Base-by-base conservation (phyloP, 805 yeast species). In the Metschnikowia lachancei region DNA sequence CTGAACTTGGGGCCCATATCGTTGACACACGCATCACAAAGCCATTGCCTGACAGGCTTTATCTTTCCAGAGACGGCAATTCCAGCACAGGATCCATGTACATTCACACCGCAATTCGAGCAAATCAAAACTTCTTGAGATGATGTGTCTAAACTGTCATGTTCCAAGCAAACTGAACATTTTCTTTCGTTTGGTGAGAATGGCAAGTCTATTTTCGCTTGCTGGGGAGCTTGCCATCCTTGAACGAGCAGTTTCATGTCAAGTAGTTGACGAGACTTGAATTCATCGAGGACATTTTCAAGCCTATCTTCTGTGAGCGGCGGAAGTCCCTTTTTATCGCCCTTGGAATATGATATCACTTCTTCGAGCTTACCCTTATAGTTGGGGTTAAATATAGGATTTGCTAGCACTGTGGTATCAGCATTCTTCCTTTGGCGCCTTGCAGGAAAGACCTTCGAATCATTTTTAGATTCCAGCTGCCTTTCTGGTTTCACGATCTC, bases 11-110 rank as follows among this genome's bases (percentile, higher is more conserved):
- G 92, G 50, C 79, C 77, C 42, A 80, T 61, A 40, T 82, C 85
- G 58, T 88, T 87, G 4, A 81, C 72, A 60, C 97, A 90, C 1
- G 82, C 73, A 55, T 88, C 95, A 66, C 97, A 90, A 20, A 74
- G 66, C 97, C 97, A 89, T 46, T 75, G 76, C 29, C 59, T 69
- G 3, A 61, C 53, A 8, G 70, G 75, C 16, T 47, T 54, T 3
- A 47, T 41, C 18, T 42, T 52, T 9, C 55, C 55, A 4, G 59
- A 54, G 19, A 53, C 45, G 11, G 18, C 47, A 26, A 50, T 45
- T 0, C 95, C 96, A 58, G 82, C 83, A 57, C 96, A 90, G 0
- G 75, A 62, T 2, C 77, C 69, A 61, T 90, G 97, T 2, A 83
- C 88, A 45, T 73, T 74, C 28, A 87, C 65, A 0, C 86, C 86